phyloP scores from a whole-genome alignment of 148 eudicot genomes.

The Persicaria maculosa region DNA sequence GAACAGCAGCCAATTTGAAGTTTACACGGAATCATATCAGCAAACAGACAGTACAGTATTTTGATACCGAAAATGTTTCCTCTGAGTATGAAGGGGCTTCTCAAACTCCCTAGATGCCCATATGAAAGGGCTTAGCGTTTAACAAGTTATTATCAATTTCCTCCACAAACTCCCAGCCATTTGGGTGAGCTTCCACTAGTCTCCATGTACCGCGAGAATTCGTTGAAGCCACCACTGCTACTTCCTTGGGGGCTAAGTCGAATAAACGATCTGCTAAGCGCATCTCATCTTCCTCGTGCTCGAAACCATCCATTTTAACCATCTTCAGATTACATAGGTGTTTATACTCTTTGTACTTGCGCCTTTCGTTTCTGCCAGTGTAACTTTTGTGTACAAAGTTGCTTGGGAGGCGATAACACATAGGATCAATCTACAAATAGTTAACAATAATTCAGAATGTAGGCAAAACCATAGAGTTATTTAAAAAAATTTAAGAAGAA shows the following conservation, averaged over 20 bases:
- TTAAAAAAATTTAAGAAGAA: not conserved
- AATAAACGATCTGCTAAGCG: not conserved
- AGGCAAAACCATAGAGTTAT: not conserved
- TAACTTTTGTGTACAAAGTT: not conserved
- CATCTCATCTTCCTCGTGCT: not conserved
- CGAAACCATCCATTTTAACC: conserved; percentile 1
- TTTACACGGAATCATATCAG: too few relatives aligned
- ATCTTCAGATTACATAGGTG: not conserved
- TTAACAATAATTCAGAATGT: not conserved
- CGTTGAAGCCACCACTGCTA: not conserved
- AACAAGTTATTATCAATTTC: not conserved
- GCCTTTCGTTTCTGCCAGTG: not conserved
- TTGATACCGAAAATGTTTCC: too few relatives aligned
- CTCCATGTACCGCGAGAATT: not conserved
- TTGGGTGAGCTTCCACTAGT: not conserved
- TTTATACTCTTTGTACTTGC: too few relatives aligned
- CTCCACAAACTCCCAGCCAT: not conserved
- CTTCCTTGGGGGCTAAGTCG: not conserved
- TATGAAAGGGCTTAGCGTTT: not conserved
- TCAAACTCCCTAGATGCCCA: not conserved
- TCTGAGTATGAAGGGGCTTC: too few relatives aligned
- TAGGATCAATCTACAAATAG: not conserved
- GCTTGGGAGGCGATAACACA: not conserved
- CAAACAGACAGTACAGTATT: too few relatives aligned
- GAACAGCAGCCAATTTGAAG: too few relatives aligned